Evolutionary conservation across 2,329 filamentous ascomycete genomes (phyloP).

Genomic region (Nothophaeocryptopus gaeumannii): DNA sequence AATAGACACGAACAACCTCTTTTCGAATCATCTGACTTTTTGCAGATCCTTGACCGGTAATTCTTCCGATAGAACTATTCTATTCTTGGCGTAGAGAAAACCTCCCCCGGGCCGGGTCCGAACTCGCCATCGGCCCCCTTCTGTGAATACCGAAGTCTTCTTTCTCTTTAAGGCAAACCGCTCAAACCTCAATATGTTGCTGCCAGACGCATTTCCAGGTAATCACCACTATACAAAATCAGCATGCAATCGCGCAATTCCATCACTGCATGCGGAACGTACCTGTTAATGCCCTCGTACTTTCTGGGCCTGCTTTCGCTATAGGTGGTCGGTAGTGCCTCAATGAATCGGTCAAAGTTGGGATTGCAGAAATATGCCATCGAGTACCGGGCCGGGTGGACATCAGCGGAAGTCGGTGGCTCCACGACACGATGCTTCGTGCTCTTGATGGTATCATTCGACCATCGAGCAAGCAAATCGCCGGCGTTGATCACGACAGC

Average conservation of each 20-base stretch:
- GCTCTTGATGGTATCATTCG: conserved; percentile 86
- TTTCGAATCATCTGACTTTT: neutral
- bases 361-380: conserved; percentile 94
- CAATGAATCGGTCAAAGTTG: conserved; percentile 71
- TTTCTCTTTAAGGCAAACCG: neutral
- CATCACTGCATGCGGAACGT: conserved; percentile 4
- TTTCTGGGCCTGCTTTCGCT: conserved; percentile 65
- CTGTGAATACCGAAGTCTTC: conserved; percentile 6
- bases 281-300: conserved; percentile 67
- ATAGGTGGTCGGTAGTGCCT: conserved; percentile 78
- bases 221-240: conserved; percentile 61
- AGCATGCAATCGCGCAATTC: conserved; percentile 3
- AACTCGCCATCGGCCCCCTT: neutral
- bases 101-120: conserved; percentile 5
- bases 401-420: conserved; percentile 59
- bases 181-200: conserved; percentile 55
- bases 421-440: conserved; percentile 89
- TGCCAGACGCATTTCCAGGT: conserved; percentile 72
- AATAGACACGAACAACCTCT: neutral
- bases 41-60: neutral
- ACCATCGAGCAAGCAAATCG: conserved; percentile 74
- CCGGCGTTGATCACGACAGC: conserved; percentile 88
- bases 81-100: neutral
- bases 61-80: no score
- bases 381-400: conserved; percentile 68